Evolutionary conservation across 2,329 filamentous ascomycete genomes (phyloP).

Genomic region (Ophiostoma sp.): DNA sequence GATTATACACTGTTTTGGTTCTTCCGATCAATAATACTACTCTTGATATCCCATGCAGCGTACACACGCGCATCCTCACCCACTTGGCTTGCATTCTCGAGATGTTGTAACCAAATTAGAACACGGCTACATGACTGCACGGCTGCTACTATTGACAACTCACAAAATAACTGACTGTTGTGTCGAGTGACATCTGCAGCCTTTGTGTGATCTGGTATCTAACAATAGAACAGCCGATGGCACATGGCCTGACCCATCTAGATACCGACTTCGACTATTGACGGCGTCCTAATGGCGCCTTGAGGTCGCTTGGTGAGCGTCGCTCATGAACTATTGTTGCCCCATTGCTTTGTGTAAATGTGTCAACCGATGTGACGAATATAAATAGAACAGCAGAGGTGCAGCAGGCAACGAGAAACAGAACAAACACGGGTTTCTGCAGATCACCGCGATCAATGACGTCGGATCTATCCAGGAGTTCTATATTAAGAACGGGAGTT

Average conservation of each 20-base stretch:
- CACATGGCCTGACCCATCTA: background rate
- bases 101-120: background rate
- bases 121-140: background rate
- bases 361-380: background rate
- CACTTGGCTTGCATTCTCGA: background rate
- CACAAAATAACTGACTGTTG: background rate
- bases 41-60: background rate
- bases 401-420: background rate
- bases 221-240: background rate
- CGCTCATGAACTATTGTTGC: background rate
- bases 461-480: background rate
- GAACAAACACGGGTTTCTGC: background rate
- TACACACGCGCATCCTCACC: background rate
- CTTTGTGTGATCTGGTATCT: background rate
- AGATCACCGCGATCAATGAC: background rate
- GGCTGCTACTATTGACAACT: background rate
- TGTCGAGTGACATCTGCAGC: background rate
- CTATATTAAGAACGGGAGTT: slow-evolving; percentile 4
- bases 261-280: background rate
- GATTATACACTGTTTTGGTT: background rate
- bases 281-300: background rate
- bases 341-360: background rate
- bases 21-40: background rate
- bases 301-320: background rate
- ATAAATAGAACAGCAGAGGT: background rate